Evolutionary conservation across 768 basidiomycete species (phyloP), one percentile per base, ranked within the genome.

Genomic region (Epithele typhae): DNA sequence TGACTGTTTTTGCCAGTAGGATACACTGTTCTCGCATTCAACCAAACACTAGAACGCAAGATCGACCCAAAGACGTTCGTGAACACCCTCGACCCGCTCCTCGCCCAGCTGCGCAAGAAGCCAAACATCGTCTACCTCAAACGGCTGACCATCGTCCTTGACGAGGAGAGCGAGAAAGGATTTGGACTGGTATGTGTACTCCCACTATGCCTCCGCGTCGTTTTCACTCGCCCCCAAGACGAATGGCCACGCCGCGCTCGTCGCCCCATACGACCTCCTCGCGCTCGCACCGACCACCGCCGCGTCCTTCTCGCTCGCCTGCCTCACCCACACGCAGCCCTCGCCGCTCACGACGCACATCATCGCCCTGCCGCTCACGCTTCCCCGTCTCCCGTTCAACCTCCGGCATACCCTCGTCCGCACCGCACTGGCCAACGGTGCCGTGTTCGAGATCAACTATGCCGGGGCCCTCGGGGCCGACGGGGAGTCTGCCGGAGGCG

Each of bases 151-250:
- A 82, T 93, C 40, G 70, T 87, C 10, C 72, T 92, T 8, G 84
- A 91, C 51, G 81, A 89, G 56, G 86, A 84, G 34, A 91, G 90
- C 57, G 87, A 92, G 62, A 91, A 89, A 62, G 87, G 90, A 1
- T 86, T 87, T 56, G 87, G 89, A 24, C 61, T 92, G 61, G 88
- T 92, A 46, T 53, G 74, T 66, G 24, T 4, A n/a, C 14, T 6
- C 8, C 12, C 36, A 14, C 1, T 5, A 19, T 27, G n/a, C 9
- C 10, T 43, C 41, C 24, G 10, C 17, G n/a, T 7, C 27, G 14
- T 30, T 14, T 14, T 30, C 27, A 14, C 27, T 30, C 14, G 27
- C 12, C 43, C 23, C 40, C 3, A 58, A 92, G 91, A 84, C 81
- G 6, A 83, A 81, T 46, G 76, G 79, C n/a, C 89, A 87, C 57